Evolutionary conservation across 2,329 filamentous ascomycete genomes (phyloP).

Genomic region (Claviceps sp.): DNA sequence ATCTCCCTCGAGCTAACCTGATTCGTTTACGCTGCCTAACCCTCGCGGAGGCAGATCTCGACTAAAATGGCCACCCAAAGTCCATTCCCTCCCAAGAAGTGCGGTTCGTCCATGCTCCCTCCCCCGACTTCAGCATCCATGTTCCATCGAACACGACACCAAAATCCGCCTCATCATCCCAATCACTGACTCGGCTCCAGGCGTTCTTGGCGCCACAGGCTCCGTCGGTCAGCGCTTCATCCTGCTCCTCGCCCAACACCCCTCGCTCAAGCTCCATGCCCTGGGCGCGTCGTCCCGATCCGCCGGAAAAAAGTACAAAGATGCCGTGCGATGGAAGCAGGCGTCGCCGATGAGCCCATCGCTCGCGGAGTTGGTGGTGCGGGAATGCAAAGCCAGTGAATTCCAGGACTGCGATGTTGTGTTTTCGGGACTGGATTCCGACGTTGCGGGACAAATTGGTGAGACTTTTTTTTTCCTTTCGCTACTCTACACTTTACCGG

Average conservation of each 20-base stretch:
- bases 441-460: constrained; percentile 88
- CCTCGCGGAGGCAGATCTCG: no score
- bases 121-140: neutral
- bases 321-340: constrained; percentile 94
- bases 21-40: no score
- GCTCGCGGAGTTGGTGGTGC: constrained; percentile 68
- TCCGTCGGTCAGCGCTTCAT: constrained; percentile 95
- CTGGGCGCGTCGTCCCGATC: constrained; percentile 82
- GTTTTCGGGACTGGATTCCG: constrained; percentile 84
- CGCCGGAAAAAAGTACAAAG: constrained; percentile 85
- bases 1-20: no score
- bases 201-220: constrained; percentile 81
- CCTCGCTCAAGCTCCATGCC: constrained; percentile 73
- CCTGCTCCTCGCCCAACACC: constrained; percentile 77
- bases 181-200: constrained; percentile 19
- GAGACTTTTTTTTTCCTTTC: constrained; percentile 7
- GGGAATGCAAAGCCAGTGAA: constrained; percentile 68
- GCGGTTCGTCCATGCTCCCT: constrained; percentile 30
- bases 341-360: constrained; percentile 61
- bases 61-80: constrained; percentile 23
- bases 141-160: no score
- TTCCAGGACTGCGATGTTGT: constrained; percentile 87
- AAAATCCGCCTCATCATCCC: no score
- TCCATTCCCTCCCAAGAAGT: constrained; percentile 44
- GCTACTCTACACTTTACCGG: no score